Conservation (phyloP, 495 filamentous ascomycete species). For the Talaromyces proteolyticus region DNA sequence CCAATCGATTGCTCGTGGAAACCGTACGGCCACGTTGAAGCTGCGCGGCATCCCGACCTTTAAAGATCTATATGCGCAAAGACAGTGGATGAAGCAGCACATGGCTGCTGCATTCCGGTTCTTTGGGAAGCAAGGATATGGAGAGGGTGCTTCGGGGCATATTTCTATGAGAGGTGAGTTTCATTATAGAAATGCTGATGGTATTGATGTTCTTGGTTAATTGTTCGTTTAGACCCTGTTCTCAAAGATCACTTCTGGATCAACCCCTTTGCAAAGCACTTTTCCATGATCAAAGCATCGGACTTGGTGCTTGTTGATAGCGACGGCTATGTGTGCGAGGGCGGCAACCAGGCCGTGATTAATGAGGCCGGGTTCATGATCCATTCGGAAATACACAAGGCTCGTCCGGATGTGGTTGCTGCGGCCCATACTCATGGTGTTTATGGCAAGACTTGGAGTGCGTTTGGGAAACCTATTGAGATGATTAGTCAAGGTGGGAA, state of each 20-base stretch:
- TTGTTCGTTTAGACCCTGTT: slow-evolving; percentile 48
- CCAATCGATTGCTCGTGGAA: slow-evolving; percentile 34
- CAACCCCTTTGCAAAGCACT: slow-evolving; percentile 58
- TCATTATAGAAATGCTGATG: slow-evolving; percentile 9
- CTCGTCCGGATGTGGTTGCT: slow-evolving; percentile 43
- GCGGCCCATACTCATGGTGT: slow-evolving; percentile 45
- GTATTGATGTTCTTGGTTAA: slow-evolving; percentile 8
- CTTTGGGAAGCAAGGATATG: slow-evolving; percentile 64
- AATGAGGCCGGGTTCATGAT: slow-evolving; percentile 71
- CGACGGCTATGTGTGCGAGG: slow-evolving; percentile 43
- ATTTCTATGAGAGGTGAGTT: slow-evolving; percentile 42
- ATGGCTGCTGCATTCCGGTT: slow-evolving; percentile 68
- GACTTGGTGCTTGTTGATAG: slow-evolving; percentile 47
- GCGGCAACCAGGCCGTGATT: slow-evolving; percentile 38
- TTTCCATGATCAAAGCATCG: slow-evolving; percentile 41
- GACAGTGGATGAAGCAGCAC: slow-evolving; percentile 64
- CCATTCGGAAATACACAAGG: slow-evolving; percentile 48
- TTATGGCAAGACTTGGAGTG: slow-evolving; percentile 40
- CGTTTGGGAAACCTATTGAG: slow-evolving; percentile 41
- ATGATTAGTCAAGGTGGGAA: slow-evolving; percentile 35
- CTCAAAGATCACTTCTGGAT: slow-evolving; percentile 60
- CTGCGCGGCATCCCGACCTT: slow-evolving; percentile 54
- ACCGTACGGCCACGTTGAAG: slow-evolving; percentile 35
- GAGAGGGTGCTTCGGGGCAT: slow-evolving; percentile 65
- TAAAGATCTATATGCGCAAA: slow-evolving; percentile 50